phyloP scores from a whole-genome alignment of 345 rosid species.

The Mercurialis annua region DNA sequence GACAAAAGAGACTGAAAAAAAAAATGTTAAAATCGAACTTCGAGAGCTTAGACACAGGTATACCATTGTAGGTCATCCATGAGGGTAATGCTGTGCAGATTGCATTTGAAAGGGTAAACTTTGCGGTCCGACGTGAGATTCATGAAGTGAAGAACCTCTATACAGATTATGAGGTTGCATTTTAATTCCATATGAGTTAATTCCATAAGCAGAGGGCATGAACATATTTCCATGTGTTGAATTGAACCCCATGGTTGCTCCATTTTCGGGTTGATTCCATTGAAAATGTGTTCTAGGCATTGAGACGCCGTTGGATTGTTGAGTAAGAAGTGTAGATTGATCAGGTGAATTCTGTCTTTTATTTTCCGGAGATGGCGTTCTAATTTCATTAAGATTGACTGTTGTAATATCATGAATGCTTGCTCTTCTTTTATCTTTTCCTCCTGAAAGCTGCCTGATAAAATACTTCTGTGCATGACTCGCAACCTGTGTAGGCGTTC shows the following conservation, averaged over 20 bases:
- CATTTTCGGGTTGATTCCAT: constrained; percentile 48
- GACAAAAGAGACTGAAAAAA: constrained; percentile 22
- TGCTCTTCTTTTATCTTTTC: constrained; percentile 33
- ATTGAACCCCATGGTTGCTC: constrained; percentile 36
- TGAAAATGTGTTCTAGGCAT: constrained; percentile 39
- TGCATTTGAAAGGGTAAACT: constrained; percentile 46
- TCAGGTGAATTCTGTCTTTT: constrained; percentile 40
- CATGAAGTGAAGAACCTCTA: constrained; percentile 26
- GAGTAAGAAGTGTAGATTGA: constrained; percentile 27
- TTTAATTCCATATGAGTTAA: constrained; percentile 39
- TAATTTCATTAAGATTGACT: constrained; percentile 35
- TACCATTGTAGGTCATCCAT: constrained; percentile 37
- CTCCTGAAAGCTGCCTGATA: constrained; percentile 33
- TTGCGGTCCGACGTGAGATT: constrained; percentile 39
- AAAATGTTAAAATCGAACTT: neutral
- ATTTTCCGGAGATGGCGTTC: constrained; percentile 51
- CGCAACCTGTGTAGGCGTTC: constrained; percentile 37
- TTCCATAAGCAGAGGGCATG: constrained; percentile 37
- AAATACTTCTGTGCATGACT: constrained; percentile 38
- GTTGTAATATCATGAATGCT: constrained; percentile 36
- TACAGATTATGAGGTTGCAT: constrained; percentile 37
- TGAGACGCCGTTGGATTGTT: constrained; percentile 31
- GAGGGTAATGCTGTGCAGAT: constrained; percentile 38
- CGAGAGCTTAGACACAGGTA: constrained; percentile 24
- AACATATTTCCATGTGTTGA: constrained; percentile 37